Percentiles rank a stretch among this genome's conserved stretches.
Conservation (phyloP, 805 yeast species). For the Yarrowia sp. region DNA sequence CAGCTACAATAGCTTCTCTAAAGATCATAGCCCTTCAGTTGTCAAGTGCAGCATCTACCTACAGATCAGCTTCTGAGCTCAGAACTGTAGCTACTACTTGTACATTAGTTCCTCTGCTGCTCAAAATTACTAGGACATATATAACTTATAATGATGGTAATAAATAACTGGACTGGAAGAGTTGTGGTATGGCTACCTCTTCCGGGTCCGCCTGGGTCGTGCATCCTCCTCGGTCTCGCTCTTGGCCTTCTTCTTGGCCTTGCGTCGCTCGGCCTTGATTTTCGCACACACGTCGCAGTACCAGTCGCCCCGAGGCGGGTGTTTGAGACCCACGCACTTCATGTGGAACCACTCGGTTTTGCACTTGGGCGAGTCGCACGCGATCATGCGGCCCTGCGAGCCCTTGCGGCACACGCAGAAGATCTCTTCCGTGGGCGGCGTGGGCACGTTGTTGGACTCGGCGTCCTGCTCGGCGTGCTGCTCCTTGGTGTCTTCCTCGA, state of each 20-base stretch:
- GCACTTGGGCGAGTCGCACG: slow-evolving; percentile 83
- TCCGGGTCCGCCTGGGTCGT: not conserved
- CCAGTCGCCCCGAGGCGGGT: slow-evolving; percentile 84
- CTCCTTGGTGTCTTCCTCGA: not conserved
- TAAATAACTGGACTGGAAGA: slow-evolving; percentile 6
- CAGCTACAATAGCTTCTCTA: no score
- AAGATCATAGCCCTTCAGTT: no score
- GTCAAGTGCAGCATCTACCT: no score
- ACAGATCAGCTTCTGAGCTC: no score
- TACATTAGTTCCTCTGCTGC: no score
- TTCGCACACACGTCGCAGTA: slow-evolving; percentile 65
- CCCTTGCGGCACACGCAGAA: slow-evolving; percentile 59
- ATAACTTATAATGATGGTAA: slow-evolving; percentile 16
- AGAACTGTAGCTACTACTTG: no score
- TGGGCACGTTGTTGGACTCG: not conserved
- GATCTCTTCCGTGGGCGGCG: slow-evolving; percentile 22
- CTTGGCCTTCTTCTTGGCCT: slow-evolving; percentile 6
- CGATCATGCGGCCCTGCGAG: slow-evolving; percentile 81
- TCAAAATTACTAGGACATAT: no score
- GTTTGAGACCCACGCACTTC: slow-evolving; percentile 81
- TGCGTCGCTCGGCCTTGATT: not conserved
- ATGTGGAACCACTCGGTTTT: slow-evolving; percentile 91
- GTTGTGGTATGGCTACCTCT: not conserved
- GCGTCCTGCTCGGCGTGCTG: not conserved
- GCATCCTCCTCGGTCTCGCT: not conserved